Evolutionary conservation across 2,329 filamentous ascomycete species (phyloP).

Genomic region (Penicillium sclerotigenum): DNA sequence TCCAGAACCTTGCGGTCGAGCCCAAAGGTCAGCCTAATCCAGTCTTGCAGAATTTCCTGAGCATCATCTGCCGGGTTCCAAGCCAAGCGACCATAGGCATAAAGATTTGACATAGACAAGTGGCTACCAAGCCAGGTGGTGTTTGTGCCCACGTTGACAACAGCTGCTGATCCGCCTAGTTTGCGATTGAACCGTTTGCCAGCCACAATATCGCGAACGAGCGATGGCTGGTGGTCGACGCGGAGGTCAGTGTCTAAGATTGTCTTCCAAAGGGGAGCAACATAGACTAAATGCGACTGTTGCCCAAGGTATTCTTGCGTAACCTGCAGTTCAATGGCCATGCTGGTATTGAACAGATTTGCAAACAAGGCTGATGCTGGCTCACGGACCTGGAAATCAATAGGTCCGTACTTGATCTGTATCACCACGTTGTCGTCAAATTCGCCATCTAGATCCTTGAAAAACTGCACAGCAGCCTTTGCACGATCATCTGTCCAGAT

Average conservation of each 20-base stretch:
- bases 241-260: constrained; percentile 66
- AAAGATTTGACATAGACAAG: constrained; percentile 68
- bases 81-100: constrained; percentile 64
- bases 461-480: constrained; percentile 67
- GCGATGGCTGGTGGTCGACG: constrained; percentile 55
- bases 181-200: constrained; percentile 58
- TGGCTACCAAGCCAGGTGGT: constrained; percentile 67
- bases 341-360: constrained; percentile 47
- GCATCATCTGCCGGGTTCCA: constrained; percentile 59
- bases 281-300: constrained; percentile 65
- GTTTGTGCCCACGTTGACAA: constrained; percentile 65
- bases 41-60: constrained; percentile 57
- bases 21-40: constrained; percentile 66
- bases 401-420: constrained; percentile 71
- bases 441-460: constrained; percentile 60
- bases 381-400: constrained; percentile 71
- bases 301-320: constrained; percentile 70
- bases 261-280: constrained; percentile 66
- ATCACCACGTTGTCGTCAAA: constrained; percentile 70
- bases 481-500: constrained; percentile 67
- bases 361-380: constrained; percentile 64
- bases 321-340: constrained; percentile 64
- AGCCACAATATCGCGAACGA: constrained; percentile 59
- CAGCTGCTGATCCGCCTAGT: constrained; percentile 62
- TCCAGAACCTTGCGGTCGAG: constrained; percentile 54